A percentile compares a stretch with the other conserved stretches of the same genome.
Evolutionary conservation across 371 early-diverging fungal genomes (phyloP).

Genomic region (Mucor ambiguus): DNA sequence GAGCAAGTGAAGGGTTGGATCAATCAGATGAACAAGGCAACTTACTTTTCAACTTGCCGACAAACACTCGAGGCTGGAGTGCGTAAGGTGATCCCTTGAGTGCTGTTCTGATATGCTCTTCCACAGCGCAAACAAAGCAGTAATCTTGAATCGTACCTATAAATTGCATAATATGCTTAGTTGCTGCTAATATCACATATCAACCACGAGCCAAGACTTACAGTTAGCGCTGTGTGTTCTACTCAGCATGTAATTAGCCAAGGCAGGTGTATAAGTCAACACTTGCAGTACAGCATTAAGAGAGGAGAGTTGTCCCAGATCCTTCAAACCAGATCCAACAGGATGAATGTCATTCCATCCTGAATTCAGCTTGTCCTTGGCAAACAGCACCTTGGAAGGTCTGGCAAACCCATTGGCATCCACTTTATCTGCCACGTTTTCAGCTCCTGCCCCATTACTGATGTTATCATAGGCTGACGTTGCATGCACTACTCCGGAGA

Average conservation of each 20-base stretch:
- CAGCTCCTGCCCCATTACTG: not conserved
- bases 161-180: not conserved
- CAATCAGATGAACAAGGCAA: not conserved
- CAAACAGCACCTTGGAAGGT: slow-evolving; percentile 64
- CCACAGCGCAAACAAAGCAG: slow-evolving; percentile 71
- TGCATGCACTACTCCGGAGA: slow-evolving; percentile 25
- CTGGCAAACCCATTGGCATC: slow-evolving; percentile 69
- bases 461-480: slow-evolving; percentile 19
- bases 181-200: not conserved
- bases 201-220: slow-evolving; percentile 23
- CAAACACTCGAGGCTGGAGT: slow-evolving; percentile 68
- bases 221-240: slow-evolving; percentile 65
- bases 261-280: slow-evolving; percentile 81
- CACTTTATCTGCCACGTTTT: slow-evolving; percentile 19
- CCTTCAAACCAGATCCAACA: slow-evolving; percentile 80
- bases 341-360: slow-evolving; percentile 66
- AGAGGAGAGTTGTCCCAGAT: slow-evolving; percentile 95
- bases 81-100: slow-evolving; percentile 36
- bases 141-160: slow-evolving; percentile 63
- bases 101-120: slow-evolving; percentile 54
- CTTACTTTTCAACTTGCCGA: slow-evolving; percentile 71
- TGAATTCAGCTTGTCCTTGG: slow-evolving; percentile 54
- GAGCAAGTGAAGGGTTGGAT: not conserved
- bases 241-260: slow-evolving; percentile 75
- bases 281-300: slow-evolving; percentile 93